A percentile compares a stretch with the other conserved stretches of the same genome.
Conservation (phyloP, 1,284 basidiomycete genomes). For the Clitocybe nebularis region DNA sequence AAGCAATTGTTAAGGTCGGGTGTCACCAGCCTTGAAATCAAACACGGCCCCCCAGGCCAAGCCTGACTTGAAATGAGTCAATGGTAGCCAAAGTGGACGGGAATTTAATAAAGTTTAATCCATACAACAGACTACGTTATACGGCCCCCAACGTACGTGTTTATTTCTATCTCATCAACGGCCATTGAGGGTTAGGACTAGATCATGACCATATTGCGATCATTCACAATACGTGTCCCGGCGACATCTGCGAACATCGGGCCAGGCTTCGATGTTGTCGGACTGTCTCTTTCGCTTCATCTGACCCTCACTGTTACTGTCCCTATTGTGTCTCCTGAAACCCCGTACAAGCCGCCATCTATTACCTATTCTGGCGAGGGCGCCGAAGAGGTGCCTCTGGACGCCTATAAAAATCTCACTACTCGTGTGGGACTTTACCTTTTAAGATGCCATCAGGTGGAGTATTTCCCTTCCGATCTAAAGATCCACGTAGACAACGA, state of each 20-base stretch:
- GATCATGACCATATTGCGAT: no score
- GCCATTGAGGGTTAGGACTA: no score
- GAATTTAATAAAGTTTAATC: no score
- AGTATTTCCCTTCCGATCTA: constrained; percentile 73
- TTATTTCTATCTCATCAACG: no score
- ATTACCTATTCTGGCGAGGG: constrained; percentile 89
- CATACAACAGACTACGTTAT: no score
- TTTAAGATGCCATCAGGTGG: constrained; percentile 79
- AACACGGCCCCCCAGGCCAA: no score
- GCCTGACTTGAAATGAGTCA: no score
- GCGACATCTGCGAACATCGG: constrained; percentile 98
- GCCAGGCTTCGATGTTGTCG: constrained; percentile 98
- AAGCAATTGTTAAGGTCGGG: no score
- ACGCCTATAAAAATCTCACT: constrained; percentile 95
- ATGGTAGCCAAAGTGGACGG: no score
- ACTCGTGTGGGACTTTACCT: constrained; percentile 99
- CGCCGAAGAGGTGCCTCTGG: constrained; percentile 85
- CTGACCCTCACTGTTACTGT: constrained; percentile 72
- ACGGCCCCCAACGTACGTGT: no score
- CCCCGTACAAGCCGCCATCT: constrained; percentile 47
- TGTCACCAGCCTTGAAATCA: no score
- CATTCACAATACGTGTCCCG: constrained; percentile 78
- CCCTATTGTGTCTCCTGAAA: constrained; percentile 23
- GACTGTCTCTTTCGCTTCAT: constrained; percentile 89
- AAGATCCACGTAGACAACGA: constrained; percentile 84